phyloP scores from a whole-genome alignment of 495 filamentous ascomycete species.

The Polyplosphaeria fusca region DNA sequence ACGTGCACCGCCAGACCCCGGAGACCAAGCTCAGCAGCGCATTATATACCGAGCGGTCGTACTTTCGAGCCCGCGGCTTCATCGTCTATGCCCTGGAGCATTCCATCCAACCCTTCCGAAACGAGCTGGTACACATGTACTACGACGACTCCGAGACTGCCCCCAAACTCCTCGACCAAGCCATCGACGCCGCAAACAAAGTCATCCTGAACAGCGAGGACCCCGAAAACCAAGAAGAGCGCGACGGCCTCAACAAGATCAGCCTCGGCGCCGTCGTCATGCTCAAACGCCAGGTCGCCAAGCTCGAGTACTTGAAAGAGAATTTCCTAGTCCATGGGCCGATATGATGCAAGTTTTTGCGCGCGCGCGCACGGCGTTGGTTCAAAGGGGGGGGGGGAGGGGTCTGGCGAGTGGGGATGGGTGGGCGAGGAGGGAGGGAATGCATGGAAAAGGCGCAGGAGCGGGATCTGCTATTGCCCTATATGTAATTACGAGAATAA shows the following conservation, averaged over 20 bases:
- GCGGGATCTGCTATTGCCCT: too few relatives aligned
- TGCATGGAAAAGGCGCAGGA: too few relatives aligned
- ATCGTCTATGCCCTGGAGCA: slow-evolving; percentile 49
- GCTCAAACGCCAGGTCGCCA: slow-evolving; percentile 42
- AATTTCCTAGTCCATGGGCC: too few relatives aligned
- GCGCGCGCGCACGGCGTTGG: too few relatives aligned
- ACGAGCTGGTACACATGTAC: slow-evolving; percentile 54
- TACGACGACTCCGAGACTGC: slow-evolving; percentile 19
- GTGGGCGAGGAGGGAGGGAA: too few relatives aligned
- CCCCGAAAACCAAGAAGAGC: slow-evolving; percentile 7
- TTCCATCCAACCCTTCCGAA: slow-evolving; percentile 46
- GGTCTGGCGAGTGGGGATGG: too few relatives aligned
- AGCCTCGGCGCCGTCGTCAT: slow-evolving; percentile 45
- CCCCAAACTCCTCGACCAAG: slow-evolving; percentile 43
- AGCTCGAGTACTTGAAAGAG: slow-evolving; percentile 35
- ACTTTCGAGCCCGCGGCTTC: slow-evolving; percentile 53
- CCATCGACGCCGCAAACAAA: slow-evolving; percentile 39
- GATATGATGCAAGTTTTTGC: too few relatives aligned
- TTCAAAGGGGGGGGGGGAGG: too few relatives aligned
- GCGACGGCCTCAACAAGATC: slow-evolving; percentile 36
- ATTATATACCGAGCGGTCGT: slow-evolving; percentile 56
- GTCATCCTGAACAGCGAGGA: slow-evolving; percentile 37
- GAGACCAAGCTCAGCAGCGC: slow-evolving; percentile 48
- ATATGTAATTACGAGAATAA: too few relatives aligned
- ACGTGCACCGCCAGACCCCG: slow-evolving; percentile 44